Conservation (phyloP, 2,329 filamentous ascomycete species). For the Apiospora malaysiana region DNA sequence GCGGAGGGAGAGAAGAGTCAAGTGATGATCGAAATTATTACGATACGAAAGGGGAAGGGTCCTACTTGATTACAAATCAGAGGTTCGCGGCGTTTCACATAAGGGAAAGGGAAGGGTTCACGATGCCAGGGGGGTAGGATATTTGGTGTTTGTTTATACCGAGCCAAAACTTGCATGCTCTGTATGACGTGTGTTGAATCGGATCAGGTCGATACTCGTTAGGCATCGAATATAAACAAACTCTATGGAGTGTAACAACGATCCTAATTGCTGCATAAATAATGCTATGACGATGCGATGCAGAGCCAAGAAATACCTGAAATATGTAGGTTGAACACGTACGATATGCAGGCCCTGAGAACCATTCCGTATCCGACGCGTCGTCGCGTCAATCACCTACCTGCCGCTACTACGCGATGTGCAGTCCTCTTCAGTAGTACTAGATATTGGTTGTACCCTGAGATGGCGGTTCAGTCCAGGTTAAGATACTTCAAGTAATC, state of each 20-base stretch:
- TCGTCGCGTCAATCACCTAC: too few species aligned
- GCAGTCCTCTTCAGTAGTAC: too few species aligned
- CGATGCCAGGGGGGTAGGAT: neutral
- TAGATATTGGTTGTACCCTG: too few species aligned
- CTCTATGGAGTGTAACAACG: neutral
- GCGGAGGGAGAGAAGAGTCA: neutral
- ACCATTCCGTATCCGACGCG: too few species aligned
- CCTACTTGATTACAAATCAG: neutral
- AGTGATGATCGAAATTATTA: neutral
- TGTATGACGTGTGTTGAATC: neutral
- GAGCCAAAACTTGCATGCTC: neutral
- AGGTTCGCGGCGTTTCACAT: constrained; percentile 6
- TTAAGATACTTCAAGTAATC: too few species aligned
- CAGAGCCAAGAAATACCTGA: neutral
- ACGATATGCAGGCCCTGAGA: neutral
- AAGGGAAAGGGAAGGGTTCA: neutral
- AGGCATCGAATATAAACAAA: neutral
- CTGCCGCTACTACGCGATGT: too few species aligned
- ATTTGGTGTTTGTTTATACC: constrained; percentile 17
- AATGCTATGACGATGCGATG: neutral
- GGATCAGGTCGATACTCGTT: neutral
- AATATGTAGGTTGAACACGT: neutral
- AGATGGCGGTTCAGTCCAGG: too few species aligned
- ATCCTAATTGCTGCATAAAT: neutral
- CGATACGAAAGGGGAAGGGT: neutral